Base-by-base conservation (phyloP, 73 alveolate species). In the Blepharisma japonicum region DNA sequence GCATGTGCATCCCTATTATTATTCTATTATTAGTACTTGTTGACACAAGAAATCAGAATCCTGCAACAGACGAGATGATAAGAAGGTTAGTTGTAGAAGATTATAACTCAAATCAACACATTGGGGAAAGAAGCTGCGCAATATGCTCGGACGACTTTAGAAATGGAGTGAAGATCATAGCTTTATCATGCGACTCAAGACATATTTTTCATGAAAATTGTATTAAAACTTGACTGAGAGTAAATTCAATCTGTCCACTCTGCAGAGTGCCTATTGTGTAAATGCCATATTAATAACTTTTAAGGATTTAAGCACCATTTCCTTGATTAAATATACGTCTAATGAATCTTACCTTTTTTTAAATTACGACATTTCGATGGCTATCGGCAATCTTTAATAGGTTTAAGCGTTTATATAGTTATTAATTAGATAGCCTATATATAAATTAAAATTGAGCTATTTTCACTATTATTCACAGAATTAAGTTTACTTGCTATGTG, bases 71-170 rank as follows among this genome's bases (percentile, higher is more conserved):
- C 2, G 74, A n/a, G 14, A 39, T 61, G 18, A 61, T 61, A 20
- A 61, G 23, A 8, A 61, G 23, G 18, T 4, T 61, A 0, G 47
- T 3, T 14, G 18, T 9, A 2, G 23, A n/a, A 61, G 46, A n/a
- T 61, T 61, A 61, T 61, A 61, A 25, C 18, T 2, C 50, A 20
- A 25, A 25, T 18, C 46, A n/a, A 14, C 18, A 39, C 2, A 25
- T 18, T 2, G 50, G 50, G 2, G 47, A 71, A 27, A 45, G n/a
- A 7, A 61, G 61, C 20, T 94, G 98, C 76, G 84, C 88, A 7
- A 94, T 94, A 9, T 94, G 97, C 78, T 55, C 85, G 6, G 94
- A 86, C 8, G 86, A 80, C 11, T 88, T 81, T 56, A 78, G 78
- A 67, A 67, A 68, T 47, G 87, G 82, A 6, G 98, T 86, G 18